phyloP scores from a whole-genome alignment of 345 rosid genomes.

The Citrus australasica region DNA sequence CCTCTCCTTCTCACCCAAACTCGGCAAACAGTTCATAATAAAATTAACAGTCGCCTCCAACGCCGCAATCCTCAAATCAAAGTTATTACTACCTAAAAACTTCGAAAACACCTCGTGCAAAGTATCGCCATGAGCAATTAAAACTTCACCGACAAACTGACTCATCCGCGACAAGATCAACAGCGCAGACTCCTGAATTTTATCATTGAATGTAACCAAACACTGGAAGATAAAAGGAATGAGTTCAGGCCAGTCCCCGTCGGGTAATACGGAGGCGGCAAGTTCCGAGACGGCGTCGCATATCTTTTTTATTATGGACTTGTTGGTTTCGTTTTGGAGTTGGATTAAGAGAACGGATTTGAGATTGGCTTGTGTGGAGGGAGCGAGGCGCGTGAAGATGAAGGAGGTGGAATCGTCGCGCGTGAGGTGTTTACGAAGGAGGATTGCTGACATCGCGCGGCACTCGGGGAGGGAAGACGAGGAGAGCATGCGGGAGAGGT shows the following conservation, averaged over 20 bases:
- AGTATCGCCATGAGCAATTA: slow-evolving; percentile 37
- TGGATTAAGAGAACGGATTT: slow-evolving; percentile 45
- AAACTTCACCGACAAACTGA: slow-evolving; percentile 52
- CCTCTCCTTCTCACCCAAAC: slow-evolving; percentile 41
- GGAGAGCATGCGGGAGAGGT: slow-evolving; percentile 45
- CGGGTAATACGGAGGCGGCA: slow-evolving; percentile 44
- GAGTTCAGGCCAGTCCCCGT: slow-evolving; percentile 59
- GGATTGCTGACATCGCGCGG: slow-evolving; percentile 64
- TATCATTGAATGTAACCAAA: slow-evolving; percentile 34
- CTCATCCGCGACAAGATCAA: slow-evolving; percentile 61
- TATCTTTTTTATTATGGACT: slow-evolving; percentile 45
- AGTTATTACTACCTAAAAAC: slow-evolving; percentile 32
- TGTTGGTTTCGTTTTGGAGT: slow-evolving; percentile 43
- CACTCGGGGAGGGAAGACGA: slow-evolving; percentile 36
- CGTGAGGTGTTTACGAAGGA: slow-evolving; percentile 66
- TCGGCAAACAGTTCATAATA: slow-evolving; percentile 46
- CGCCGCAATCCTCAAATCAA: slow-evolving; percentile 53
- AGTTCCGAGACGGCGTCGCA: slow-evolving; percentile 68
- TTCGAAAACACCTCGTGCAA: slow-evolving; percentile 52
- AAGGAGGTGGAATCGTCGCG: slow-evolving; percentile 44
- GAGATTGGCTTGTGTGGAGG: slow-evolving; percentile 39
- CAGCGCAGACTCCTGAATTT: slow-evolving; percentile 53
- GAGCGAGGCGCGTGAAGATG: slow-evolving; percentile 36
- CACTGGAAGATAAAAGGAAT: slow-evolving; percentile 62
- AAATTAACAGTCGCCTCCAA: slow-evolving; percentile 51